These are phyloP conservation scores for Spencermartinsiella ligniputridi DNA, from an alignment of 1,139 yeast species.

Conservation along the genomic window DNA sequence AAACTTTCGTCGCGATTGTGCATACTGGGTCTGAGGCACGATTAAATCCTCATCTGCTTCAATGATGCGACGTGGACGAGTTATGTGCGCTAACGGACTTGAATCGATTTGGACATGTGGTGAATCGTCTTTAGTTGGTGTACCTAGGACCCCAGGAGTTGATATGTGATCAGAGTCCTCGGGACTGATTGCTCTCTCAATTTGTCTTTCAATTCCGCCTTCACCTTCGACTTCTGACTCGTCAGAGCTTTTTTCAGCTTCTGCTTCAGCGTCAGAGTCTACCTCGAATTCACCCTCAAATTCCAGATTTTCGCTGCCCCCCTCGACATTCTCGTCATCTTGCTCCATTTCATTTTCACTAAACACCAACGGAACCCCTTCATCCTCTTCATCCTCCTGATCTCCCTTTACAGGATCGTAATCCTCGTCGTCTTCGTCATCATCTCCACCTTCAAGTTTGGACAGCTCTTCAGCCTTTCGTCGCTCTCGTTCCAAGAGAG, in stretches of 20 bases:
- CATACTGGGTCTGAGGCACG: conserved; percentile 2
- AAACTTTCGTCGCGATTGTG: conserved; percentile 6
- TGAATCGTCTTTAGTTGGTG: background rate
- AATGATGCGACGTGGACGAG: background rate
- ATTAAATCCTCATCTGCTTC: conserved; percentile 24
- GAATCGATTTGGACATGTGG: background rate
- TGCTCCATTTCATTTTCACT: conserved; percentile 19
- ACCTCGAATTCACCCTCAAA: conserved; percentile 26
- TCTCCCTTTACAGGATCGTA: conserved; percentile 15
- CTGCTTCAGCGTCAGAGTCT: conserved; percentile 28
- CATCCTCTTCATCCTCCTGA: conserved; percentile 26
- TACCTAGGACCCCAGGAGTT: background rate
- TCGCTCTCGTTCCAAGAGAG: conserved; percentile 56
- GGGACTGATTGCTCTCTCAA: background rate
- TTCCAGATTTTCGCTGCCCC: conserved; percentile 11
- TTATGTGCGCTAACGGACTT: background rate
- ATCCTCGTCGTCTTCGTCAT: conserved; percentile 27
- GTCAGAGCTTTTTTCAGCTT: conserved; percentile 9
- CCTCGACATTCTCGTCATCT: conserved; percentile 22
- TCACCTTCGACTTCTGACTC: background rate
- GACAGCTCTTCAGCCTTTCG: conserved; percentile 31
- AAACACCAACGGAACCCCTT: conserved; percentile 12
- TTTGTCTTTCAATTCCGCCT: background rate
- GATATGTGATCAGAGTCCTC: background rate
- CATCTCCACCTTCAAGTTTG: conserved; percentile 37